Evolutionary conservation across 345 rosid genomes (phyloP), one percentile per base, ranked within the genome.

Genomic region (Adansonia digitata): DNA sequence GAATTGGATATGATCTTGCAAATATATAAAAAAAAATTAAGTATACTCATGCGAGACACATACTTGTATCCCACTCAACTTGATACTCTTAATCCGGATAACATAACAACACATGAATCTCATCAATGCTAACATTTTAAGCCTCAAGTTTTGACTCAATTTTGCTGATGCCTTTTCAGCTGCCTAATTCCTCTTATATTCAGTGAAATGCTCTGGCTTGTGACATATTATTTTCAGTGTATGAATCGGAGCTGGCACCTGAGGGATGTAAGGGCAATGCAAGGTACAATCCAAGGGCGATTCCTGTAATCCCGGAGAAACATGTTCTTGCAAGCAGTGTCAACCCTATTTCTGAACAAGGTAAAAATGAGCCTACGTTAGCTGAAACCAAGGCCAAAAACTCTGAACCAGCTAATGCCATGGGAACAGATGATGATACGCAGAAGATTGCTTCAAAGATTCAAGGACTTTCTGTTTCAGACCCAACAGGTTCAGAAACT

Each of bases 231-330:
- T 77, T 79, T 70, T 0, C 81, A 88, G 92, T 84, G 88, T 85
- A 88, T 52, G 89, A 88, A 78, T 86, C 88, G 3, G 89, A 88
- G 80, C 69, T 81, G 72, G 88, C 87, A 1, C 83, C 89, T 11
- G 85, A 81, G 29, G 76, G 72, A 7, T 84, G 71, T 40, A 82
- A 77, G 79, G 82, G 77, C 75, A 15, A 77, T 0, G 79, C 88
- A 27, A 82, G 81, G 67, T 85, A 82, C 61, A 81, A 81, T 79
- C 87, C 80, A 0, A 81, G 84, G 71, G 72, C 80, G 42, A 15
- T 31, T 34, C 77, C 86, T 55, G 79, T 75, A 17, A 74, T 72
- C 29, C 63, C 81, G 17, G 86, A 85, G 63, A 79, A 78, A 20
- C 85, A 74, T 77, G 73, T 79, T 75, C 40, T 79, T 70, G 14